Evolutionary conservation across 2,329 filamentous ascomycete genomes (phyloP), one percentile per base, ranked within the genome.

Genomic region (Nigrograna mackinnonii): DNA sequence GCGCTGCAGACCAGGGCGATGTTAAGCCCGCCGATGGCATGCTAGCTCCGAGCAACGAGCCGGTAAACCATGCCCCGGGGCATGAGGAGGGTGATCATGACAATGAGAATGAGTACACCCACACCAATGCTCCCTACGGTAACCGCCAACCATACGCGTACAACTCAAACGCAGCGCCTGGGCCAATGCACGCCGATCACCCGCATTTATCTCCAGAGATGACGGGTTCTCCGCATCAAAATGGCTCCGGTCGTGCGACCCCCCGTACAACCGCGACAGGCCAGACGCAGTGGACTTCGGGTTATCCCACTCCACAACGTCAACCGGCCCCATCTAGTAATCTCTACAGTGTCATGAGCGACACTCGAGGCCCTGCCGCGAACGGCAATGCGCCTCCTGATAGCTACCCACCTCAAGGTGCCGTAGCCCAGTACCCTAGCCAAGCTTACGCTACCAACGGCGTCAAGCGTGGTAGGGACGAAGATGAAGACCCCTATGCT

Each of bases 291-390:
- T 96, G 95, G 64, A 67, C 79, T 37, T 69, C 72, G 34, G 85
- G 85, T 19, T 95, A 95, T 71, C 86, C 77, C 64, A 91, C 89
- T 1, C 87, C 91, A 36, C 90, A 91, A 17, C 85, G 90, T 31
- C 74, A 78, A 43, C 73, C 75, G 32, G 77, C 84, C 46, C 79
- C 86, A 3, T 85, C 88, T 1, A 91, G 89, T 75, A 95, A 84
- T 63, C 75, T 96, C 37, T 95, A 95, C 77, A 95, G 85, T 68
- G 86, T 95, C 49, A 91, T 95, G 74, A 91, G 86, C 66, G 90
- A 89, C 63, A 87, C 89, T 46, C 82, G 89, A 19, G 82, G 75
- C 35, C 72, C 77, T 21, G 69, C 82, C 9, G 74, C 80, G 14
- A 89, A 89, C 54, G 86, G 86, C n/a, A 79, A 77, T 21, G 70